Conservation (phyloP, 1,139 yeast genomes). For the Hemisphaericaspora xylofermentans region DNA sequence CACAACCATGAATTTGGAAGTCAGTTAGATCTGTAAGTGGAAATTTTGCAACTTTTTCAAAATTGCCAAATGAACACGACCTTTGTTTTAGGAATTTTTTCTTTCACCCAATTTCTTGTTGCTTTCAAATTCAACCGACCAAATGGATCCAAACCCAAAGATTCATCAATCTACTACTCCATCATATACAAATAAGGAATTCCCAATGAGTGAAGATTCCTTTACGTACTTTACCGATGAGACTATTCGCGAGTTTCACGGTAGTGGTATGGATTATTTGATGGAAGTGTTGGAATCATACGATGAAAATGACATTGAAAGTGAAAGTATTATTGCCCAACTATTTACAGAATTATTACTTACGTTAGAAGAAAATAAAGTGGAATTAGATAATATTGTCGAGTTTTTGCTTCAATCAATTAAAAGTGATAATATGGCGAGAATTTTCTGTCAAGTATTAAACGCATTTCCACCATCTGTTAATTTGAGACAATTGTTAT, state of each 20-base stretch:
- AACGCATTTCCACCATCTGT: conserved; percentile 43
- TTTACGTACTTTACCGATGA: conserved; percentile 28
- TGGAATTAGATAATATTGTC: conserved; percentile 24
- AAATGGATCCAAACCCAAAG: neutral
- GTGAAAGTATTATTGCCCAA: conserved; percentile 17
- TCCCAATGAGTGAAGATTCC: conserved; percentile 3
- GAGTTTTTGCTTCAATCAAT: conserved; percentile 32
- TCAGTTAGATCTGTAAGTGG: neutral
- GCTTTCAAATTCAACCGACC: neutral
- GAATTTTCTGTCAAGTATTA: conserved; percentile 44
- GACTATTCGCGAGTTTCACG: conserved; percentile 27
- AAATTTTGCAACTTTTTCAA: too few relatives aligned
- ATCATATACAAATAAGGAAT: neutral
- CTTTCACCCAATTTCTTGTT: too few relatives aligned
- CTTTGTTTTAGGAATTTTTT: too few relatives aligned
- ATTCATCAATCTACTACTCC: neutral
- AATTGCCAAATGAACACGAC: too few relatives aligned
- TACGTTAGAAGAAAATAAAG: conserved; percentile 25
- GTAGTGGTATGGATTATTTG: conserved; percentile 29
- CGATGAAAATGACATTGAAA: conserved; percentile 17
- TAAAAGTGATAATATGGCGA: conserved; percentile 34
- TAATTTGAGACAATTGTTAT: conserved; percentile 28
- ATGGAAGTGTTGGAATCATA: conserved; percentile 29
- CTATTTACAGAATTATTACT: conserved; percentile 41
- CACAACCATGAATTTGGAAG: neutral